Evolutionary conservation across 176 grass and related monocot genomes (phyloP).

Genomic region (Pharus latifolius): DNA sequence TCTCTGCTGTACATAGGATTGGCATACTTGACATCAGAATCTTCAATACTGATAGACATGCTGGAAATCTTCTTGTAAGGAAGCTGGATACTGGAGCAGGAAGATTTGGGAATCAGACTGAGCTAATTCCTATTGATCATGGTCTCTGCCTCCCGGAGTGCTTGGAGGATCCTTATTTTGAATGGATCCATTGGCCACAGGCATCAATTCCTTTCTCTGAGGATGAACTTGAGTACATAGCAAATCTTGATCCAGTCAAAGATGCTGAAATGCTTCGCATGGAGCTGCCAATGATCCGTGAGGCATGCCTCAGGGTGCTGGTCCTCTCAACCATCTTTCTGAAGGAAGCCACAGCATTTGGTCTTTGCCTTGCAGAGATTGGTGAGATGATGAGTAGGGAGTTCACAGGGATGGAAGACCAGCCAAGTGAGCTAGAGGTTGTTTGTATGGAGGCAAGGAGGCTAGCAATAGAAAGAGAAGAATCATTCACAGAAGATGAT

Average conservation of each 20-base stretch:
- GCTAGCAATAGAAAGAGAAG: slow-evolving; percentile 49
- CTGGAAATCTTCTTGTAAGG: slow-evolving; percentile 61
- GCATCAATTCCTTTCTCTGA: slow-evolving; percentile 72
- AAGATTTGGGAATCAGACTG: slow-evolving; percentile 40
- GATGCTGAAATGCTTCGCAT: slow-evolving; percentile 70
- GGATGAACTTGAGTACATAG: slow-evolving; percentile 75
- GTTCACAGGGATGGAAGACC: slow-evolving; percentile 53
- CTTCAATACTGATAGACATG: slow-evolving; percentile 75
- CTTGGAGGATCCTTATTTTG: slow-evolving; percentile 97
- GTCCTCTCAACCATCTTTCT: slow-evolving; percentile 84
- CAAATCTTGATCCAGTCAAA: slow-evolving; percentile 61
- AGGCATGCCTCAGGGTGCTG: slow-evolving; percentile 79
- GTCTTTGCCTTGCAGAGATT: slow-evolving; percentile 75
- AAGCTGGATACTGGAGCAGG: slow-evolving; percentile 33
- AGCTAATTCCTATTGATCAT: slow-evolving; percentile 78
- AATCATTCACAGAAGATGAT: slow-evolving; percentile 32
- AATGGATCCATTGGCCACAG: slow-evolving; percentile 95
- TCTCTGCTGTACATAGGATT: slow-evolving; percentile 65
- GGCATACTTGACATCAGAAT: slow-evolving; percentile 80
- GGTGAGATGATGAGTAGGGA: slow-evolving; percentile 93
- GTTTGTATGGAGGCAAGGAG: slow-evolving; percentile 76
- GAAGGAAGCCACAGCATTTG: slow-evolving; percentile 67
- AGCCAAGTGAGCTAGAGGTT: slow-evolving; percentile 78
- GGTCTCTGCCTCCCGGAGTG: slow-evolving; percentile 78
- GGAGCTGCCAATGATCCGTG: slow-evolving; percentile 82